Conservation (phyloP, 2,329 filamentous ascomycete genomes). For the Hymenoscyphus occultus region DNA sequence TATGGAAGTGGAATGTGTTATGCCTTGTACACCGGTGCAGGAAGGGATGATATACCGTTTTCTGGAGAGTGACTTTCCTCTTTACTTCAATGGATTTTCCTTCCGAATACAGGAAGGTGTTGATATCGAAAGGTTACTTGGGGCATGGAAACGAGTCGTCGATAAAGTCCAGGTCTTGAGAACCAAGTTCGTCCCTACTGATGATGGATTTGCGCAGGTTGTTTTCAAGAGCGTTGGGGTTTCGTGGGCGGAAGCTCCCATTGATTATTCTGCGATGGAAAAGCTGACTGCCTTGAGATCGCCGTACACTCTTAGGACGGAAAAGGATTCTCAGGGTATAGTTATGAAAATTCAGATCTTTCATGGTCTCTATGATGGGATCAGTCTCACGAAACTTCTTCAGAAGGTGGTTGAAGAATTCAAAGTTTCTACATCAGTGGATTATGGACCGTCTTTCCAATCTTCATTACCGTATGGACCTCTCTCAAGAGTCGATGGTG, state of each 20-base stretch:
- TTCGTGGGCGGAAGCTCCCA: constrained; percentile 43
- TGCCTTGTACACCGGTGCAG: constrained; percentile 81
- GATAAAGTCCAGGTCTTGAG: constrained; percentile 61
- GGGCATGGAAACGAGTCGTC: constrained; percentile 57
- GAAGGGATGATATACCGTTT: constrained; percentile 79
- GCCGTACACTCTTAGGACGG: constrained; percentile 27
- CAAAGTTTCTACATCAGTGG: constrained; percentile 27
- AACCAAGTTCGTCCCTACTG: constrained; percentile 68
- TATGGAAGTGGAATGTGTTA: constrained; percentile 65
- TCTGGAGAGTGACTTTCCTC: constrained; percentile 50
- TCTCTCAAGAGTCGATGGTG: constrained; percentile 47
- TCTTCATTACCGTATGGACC: constrained; percentile 69
- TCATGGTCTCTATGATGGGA: constrained; percentile 84
- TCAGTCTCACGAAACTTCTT: constrained; percentile 69
- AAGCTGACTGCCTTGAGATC: constrained; percentile 29
- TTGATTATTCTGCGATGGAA: constrained; percentile 28
- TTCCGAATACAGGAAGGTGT: constrained; percentile 51
- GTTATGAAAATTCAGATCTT: constrained; percentile 68
- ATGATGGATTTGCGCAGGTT: constrained; percentile 74
- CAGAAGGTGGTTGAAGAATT: constrained; percentile 55
- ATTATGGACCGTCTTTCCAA: constrained; percentile 55
- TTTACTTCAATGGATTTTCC: constrained; percentile 77
- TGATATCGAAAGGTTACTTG: constrained; percentile 47
- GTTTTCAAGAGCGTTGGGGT: constrained; percentile 48
- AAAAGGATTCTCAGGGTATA: background rate